Percentiles rank a stretch among this genome's conserved stretches.
Evolutionary conservation across 2,329 filamentous ascomycete species (phyloP).

Genomic region (Fusarium graminum): DNA sequence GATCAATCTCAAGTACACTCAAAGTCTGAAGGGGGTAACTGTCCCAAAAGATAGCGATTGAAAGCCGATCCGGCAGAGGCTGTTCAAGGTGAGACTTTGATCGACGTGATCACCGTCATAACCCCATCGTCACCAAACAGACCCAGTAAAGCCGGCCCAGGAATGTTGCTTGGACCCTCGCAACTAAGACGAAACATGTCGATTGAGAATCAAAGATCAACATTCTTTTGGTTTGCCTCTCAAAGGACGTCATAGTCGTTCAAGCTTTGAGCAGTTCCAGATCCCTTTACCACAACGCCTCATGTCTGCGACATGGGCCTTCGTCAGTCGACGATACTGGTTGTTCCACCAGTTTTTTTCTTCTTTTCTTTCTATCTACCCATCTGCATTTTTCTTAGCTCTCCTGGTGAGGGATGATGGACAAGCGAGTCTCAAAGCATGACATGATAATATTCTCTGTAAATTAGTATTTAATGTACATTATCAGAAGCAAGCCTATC

Average conservation of each 20-base stretch:
- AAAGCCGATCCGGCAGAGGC: conserved; percentile 12
- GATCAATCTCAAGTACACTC: conserved; percentile 51
- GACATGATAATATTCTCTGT: conserved; percentile 38
- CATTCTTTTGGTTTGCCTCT: background rate
- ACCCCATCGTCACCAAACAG: conserved; percentile 16
- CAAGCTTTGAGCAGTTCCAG: background rate
- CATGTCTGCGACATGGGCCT: conserved; percentile 38
- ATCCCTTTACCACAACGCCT: conserved; percentile 14
- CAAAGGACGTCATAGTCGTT: background rate
- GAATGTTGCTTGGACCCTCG: conserved; percentile 1
- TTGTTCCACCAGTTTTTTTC: conserved; percentile 25
- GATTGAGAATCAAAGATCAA: background rate
- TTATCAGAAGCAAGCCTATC: conserved; percentile 16
- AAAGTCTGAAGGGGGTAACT: conserved; percentile 38
- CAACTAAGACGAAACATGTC: conserved; percentile 20
- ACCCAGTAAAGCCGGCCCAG: conserved; percentile 5
- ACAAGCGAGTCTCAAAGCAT: conserved; percentile 17
- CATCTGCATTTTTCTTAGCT: conserved; percentile 4
- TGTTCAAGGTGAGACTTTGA: conserved; percentile 25
- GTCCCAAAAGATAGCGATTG: conserved; percentile 4
- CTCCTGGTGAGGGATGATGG: conserved; percentile 30
- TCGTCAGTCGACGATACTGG: conserved; percentile 40
- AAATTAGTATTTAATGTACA: conserved; percentile 40
- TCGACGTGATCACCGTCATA: conserved; percentile 28
- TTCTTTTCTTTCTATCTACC: conserved; percentile 2